Evolutionary conservation across 2,329 filamentous ascomycete species (phyloP), one percentile per base, ranked within the genome.

Genomic region (Neofusicoccum umdonicola): DNA sequence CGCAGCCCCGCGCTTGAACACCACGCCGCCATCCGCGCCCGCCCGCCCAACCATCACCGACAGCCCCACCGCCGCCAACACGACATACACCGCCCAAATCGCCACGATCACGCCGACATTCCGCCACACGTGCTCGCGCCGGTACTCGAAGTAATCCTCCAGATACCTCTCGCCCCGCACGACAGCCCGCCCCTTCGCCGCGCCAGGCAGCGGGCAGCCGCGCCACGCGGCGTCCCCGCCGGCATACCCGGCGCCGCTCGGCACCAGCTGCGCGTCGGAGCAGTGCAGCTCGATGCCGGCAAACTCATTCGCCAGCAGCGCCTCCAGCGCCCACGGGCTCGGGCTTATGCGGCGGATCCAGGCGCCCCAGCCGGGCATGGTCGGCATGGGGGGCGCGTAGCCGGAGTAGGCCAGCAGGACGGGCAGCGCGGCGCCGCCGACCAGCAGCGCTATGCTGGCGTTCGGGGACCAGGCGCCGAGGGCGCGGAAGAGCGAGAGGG

Each of bases 231-330:
- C 9, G 37, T 7, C 83, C 66, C 69, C 70, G 57, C 75, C 76
- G 62, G 70, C 80, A 68, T 71, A 80, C 0, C 81, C 81, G 0
- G 83, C 79, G 0, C 61, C 61, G n/a, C 79, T 76, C 0, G 87
- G 87, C 0, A 89, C 84, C 3, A 89, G 78, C 62, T 80, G 84
- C 0, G 84, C 83, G 1, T 81, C 72, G 2, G 80, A 79, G 67
- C 87, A 90, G 64, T 82, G 71, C 27, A 89, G 80, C 2, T 82
- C 73, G 1, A 87, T 74, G 34, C 76, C 77, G 66, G 89, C 82
- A 64, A 92, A 91, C 71, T 92, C 90, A 69, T 92, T 92, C 0
- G 87, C 81, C 71, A 92, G 81, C 0, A 93, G 74, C 0, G 84
- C 85, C 68, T 91, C 87, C 63, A 91, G 92, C 0, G 82, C 87